Base-by-base conservation (phyloP, 129 eudicot genomes). In the Flaveria linearis region DNA sequence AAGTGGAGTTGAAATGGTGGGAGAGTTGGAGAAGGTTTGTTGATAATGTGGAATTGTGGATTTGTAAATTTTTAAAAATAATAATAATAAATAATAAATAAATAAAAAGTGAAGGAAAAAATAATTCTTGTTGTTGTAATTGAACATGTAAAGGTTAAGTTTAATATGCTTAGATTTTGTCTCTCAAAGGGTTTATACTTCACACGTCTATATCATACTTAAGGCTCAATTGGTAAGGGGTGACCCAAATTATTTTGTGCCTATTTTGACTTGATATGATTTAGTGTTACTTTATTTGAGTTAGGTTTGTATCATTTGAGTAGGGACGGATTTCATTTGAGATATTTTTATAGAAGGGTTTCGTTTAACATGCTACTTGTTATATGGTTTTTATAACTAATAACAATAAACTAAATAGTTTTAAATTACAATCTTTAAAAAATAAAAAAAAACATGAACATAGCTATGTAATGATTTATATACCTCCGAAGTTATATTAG, bases 1-100 rank as follows among this genome's bases (percentile, higher is more conserved):
- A 73, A 80, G 83, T 73, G 83, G 79, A 80, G 79, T 80, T 80
- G 83, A 66, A 73, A 80, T 73, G 75, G 79, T 80, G 79, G 75
- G 69, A 78, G 76, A 62, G 61, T 16, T 57, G 81, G 81, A 77
- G 82, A 70, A 46, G 82, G 76, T 78, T 49, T 41, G 73, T 77
- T 75, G 11, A 9, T 28, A 36, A 50, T 47, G 23, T 61, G 72
- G 77, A 60, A 53, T 80, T 77, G 81, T 36, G 41, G 41, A 36
- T 36, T 36, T 36, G 41, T 36, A 36, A 5, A 36, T 0, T 36
- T 36, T 36, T 0, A 5, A 36, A 0, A 36, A 36, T 36, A 36
- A 36, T 36, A 36, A 36, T 36, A 4, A 36, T 33, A 28, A 28
- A 56, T 12, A 68, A 61, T 53, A 61, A 4, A 18, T 9, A 9